A percentile compares a stretch with the other conserved stretches of the same genome.
Conservation (phyloP, 305 asterid genomes). For the Rubia balearica region DNA sequence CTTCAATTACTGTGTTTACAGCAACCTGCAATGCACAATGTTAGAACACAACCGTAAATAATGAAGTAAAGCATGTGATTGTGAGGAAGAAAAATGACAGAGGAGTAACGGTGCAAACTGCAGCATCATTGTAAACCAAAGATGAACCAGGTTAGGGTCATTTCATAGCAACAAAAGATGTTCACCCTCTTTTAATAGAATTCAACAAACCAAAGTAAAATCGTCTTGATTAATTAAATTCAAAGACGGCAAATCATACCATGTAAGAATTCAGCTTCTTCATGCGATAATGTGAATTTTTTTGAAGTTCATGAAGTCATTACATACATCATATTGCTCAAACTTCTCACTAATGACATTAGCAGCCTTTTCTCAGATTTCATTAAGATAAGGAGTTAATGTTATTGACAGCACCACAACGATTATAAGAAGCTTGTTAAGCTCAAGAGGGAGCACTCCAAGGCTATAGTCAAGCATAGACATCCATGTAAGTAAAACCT, state of each 20-base stretch:
- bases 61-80: background rate
- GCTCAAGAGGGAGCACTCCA: slow-evolving; percentile 97
- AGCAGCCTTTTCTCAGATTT: slow-evolving; percentile 73
- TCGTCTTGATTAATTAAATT: too few relatives aligned
- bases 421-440: slow-evolving; percentile 94
- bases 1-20: slow-evolving; percentile 69
- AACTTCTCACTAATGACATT: slow-evolving; percentile 59
- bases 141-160: too few relatives aligned
- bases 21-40: slow-evolving; percentile 42
- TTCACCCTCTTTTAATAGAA: too few relatives aligned
- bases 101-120: slow-evolving; percentile 14
- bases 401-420: slow-evolving; percentile 99
- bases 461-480: slow-evolving; percentile 53
- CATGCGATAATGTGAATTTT: background rate
- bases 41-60: background rate
- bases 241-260: background rate
- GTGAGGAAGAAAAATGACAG: background rate
- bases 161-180: too few relatives aligned
- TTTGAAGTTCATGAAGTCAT: slow-evolving; percentile 17
- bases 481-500: slow-evolving; percentile 14
- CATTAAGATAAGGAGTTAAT: slow-evolving; percentile 87
- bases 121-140: slow-evolving; percentile 41
- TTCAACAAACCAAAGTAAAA: too few relatives aligned
- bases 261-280: background rate
- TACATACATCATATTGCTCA: slow-evolving; percentile 60